Percentiles rank a stretch among this genome's conserved stretches.
These are phyloP conservation scores for Mucor saturninus DNA, from an alignment of 371 early-diverging fungal genomes.

Conservation along the genomic window DNA sequence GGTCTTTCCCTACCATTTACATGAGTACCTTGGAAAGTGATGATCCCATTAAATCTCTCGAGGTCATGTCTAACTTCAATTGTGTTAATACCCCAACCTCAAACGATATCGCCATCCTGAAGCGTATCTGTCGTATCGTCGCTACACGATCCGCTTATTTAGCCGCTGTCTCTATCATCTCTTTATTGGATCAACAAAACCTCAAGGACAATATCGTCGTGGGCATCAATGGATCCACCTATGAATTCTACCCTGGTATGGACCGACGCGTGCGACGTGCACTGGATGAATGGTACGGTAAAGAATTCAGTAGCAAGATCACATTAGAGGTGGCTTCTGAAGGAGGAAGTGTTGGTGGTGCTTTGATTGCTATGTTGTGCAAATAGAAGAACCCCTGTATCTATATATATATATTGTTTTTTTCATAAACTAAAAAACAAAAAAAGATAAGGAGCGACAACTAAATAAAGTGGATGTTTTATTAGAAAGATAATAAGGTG, in stretches of 20 bases:
- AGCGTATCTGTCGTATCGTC: constrained; percentile 41
- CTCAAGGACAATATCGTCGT: constrained; percentile 40
- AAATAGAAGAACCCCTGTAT: constrained; percentile 12
- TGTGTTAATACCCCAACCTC: constrained; percentile 35
- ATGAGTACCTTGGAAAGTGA: constrained; percentile 60
- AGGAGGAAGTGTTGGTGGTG: constrained; percentile 55
- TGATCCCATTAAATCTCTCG: constrained; percentile 26
- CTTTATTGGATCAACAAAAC: constrained; percentile 42
- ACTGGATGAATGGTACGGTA: constrained; percentile 47
- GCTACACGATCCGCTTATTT: constrained; percentile 48
- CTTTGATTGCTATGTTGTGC: constrained; percentile 55
- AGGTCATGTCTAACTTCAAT: constrained; percentile 27
- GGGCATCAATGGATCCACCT: constrained; percentile 53
- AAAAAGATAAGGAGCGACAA: no score
- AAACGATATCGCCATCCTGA: constrained; percentile 41
- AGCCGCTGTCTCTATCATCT: constrained; percentile 44
- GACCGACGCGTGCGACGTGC: constrained; percentile 34
- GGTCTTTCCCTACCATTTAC: constrained; percentile 78
- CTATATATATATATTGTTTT: neutral
- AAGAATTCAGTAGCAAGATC: constrained; percentile 31
- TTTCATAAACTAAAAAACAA: neutral
- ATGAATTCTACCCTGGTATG: constrained; percentile 49
- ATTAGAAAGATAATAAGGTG: no score
- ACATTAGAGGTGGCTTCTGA: constrained; percentile 46
- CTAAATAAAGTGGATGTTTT: no score